Evolutionary conservation across 257 asterid genomes (phyloP).

Genomic region (Echium plantagineum): DNA sequence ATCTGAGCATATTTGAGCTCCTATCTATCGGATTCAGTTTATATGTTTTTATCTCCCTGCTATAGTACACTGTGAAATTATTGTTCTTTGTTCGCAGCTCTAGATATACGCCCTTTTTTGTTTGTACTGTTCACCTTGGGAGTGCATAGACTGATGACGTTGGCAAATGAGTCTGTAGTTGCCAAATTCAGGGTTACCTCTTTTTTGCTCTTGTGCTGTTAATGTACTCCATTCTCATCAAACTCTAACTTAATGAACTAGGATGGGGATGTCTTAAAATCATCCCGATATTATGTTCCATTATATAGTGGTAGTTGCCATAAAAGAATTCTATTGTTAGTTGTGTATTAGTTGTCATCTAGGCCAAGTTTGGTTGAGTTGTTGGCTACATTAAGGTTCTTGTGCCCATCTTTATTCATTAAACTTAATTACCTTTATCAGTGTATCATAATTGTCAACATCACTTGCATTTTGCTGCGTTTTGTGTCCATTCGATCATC

Average conservation of each 20-base stretch:
- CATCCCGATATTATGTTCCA: not conserved
- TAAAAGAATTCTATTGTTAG: constrained; percentile 1
- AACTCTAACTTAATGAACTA: not conserved
- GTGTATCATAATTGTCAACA: not conserved
- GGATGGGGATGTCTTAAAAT: not conserved
- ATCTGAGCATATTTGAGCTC: too few species aligned
- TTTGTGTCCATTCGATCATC: constrained; percentile 6
- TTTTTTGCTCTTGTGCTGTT: too few species aligned
- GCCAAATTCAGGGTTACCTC: too few species aligned
- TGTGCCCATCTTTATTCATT: constrained; percentile 4
- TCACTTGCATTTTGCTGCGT: not conserved
- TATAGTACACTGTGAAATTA: too few species aligned
- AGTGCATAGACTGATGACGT: too few species aligned
- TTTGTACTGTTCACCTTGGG: too few species aligned
- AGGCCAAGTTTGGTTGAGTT: constrained; percentile 10
- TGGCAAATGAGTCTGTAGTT: too few species aligned
- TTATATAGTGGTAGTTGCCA: constrained; percentile 8
- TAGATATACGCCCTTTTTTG: too few species aligned
- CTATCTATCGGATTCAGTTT: too few species aligned
- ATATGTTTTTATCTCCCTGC: too few species aligned
- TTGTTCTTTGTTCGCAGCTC: too few species aligned
- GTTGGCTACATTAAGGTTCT: not conserved
- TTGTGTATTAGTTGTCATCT: constrained; percentile 5
- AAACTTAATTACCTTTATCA: constrained; percentile 2
- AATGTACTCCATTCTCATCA: too few species aligned